A percentile compares a stretch with the other conserved stretches of the same genome.
Conservation (phyloP, 257 asterid species). For the Agastache rugosa region DNA sequence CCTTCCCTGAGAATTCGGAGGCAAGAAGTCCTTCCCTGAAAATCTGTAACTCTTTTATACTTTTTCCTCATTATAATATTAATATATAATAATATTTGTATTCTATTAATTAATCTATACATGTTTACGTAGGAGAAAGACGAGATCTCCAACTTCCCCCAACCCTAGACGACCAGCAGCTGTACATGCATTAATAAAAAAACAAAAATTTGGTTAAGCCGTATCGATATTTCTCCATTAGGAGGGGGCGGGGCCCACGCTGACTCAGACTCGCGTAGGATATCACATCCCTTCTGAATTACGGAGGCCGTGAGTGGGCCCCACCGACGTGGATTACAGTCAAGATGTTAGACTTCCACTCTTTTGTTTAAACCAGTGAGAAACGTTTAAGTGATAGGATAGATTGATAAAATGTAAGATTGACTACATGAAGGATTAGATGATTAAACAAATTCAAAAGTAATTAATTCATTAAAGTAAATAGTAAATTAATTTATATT, state of each 20-base stretch:
- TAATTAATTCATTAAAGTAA: too few relatives aligned
- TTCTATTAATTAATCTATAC: neutral
- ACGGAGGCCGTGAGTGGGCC: neutral
- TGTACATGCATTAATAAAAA: neutral
- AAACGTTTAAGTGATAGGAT: too few relatives aligned
- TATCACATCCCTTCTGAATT: neutral
- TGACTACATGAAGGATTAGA: too few relatives aligned
- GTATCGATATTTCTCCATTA: neutral
- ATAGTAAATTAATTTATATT: too few relatives aligned
- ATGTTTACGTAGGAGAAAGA: neutral
- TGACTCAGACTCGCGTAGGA: conserved; percentile 14
- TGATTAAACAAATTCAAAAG: too few relatives aligned
- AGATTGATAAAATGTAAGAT: too few relatives aligned
- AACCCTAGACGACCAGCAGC: neutral
- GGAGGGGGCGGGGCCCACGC: neutral
- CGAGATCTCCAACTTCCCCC: neutral
- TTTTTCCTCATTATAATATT: neutral
- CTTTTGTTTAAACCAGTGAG: too few relatives aligned
- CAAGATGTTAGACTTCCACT: too few relatives aligned
- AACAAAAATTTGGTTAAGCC: neutral
- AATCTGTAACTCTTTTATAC: conserved; percentile 39
- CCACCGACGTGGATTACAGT: conserved; percentile 1
- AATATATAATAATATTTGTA: neutral
- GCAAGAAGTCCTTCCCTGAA: conserved; percentile 72
- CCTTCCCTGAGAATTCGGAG: conserved; percentile 87